Conservation (phyloP, 78 protist genomes). For the Diacronema lutheri region DNA sequence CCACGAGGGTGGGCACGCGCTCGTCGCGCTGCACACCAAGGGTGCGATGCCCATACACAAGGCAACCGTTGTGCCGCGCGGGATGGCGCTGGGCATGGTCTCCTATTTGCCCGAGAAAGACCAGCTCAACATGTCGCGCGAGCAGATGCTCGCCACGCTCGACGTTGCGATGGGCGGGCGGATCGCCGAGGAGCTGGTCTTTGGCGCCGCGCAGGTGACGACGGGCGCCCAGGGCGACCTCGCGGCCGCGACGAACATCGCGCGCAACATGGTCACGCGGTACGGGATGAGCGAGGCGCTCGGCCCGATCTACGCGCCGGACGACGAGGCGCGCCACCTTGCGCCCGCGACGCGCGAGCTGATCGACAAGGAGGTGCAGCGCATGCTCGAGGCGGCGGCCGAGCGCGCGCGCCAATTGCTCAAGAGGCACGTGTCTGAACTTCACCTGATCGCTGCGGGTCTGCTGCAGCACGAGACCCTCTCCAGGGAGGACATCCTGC, state of each 20-base stretch:
- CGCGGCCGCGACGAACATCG: slow-evolving; percentile 64
- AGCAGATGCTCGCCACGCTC: slow-evolving; percentile 38
- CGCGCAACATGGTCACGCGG: slow-evolving; percentile 52
- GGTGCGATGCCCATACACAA: slow-evolving; percentile 85
- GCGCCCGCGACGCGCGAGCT: too few relatives aligned
- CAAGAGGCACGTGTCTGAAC: too few relatives aligned
- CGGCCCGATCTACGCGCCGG: slow-evolving; percentile 12
- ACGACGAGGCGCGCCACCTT: too few relatives aligned
- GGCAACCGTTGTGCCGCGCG: slow-evolving; percentile 82
- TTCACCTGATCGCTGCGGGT: too few relatives aligned
- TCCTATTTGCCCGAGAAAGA: slow-evolving; percentile 19
- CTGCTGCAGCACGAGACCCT: too few relatives aligned
- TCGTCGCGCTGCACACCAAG: slow-evolving; percentile 73
- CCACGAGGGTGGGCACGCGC: slow-evolving; percentile 96
- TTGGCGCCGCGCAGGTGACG: slow-evolving; percentile 57
- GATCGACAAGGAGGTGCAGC: too few relatives aligned
- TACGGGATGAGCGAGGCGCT: slow-evolving; percentile 45
- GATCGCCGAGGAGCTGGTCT: slow-evolving; percentile 50
- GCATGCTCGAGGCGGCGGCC: too few relatives aligned
- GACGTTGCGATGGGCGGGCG: slow-evolving; percentile 54
- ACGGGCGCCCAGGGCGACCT: slow-evolving; percentile 94
- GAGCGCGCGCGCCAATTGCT: too few relatives aligned
- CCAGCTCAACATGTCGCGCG: background rate
- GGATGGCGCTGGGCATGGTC: slow-evolving; percentile 50
- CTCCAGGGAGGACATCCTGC: too few relatives aligned